A percentile compares a stretch with the other conserved stretches of the same genome.
Conservation (phyloP, 805 yeast genomes). For the Metschnikowia rubicola region DNA sequence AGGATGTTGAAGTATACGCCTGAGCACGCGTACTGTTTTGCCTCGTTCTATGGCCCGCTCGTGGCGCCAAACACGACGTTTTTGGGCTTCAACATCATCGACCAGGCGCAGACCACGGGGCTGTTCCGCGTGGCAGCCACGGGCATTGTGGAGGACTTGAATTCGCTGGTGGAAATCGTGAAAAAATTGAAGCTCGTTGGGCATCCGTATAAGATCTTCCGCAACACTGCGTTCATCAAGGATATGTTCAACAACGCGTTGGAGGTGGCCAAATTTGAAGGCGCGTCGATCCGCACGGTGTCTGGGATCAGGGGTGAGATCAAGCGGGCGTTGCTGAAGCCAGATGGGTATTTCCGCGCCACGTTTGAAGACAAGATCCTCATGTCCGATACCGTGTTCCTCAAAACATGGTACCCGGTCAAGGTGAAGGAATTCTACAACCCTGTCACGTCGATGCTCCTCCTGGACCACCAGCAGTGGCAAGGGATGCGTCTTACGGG, state of each 20-base stretch:
- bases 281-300: conserved; percentile 94
- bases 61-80: conserved; percentile 97
- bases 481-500: conserved; percentile 96
- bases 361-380: conserved; percentile 93
- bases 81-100: conserved; percentile 89
- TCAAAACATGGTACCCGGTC: conserved; percentile 97
- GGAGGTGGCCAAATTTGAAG: conserved; percentile 97
- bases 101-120: conserved; percentile 79
- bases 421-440: conserved; percentile 86
- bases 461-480: conserved; percentile 82
- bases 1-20: conserved; percentile 98
- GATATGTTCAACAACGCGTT: conserved; percentile 91
- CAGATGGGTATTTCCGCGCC: conserved; percentile 95
- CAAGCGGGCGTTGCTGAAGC: conserved; percentile 87
- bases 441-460: conserved; percentile 88
- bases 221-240: conserved; percentile 94
- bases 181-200: conserved; percentile 95
- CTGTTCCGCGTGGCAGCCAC: conserved; percentile 95
- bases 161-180: conserved; percentile 86
- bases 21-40: conserved; percentile 94
- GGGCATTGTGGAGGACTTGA: conserved; percentile 92
- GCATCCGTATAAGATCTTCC: conserved; percentile 86
- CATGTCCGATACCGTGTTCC: conserved; percentile 82
- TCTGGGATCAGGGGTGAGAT: conserved; percentile 98
- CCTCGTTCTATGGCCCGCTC: conserved; percentile 93